Conservation (phyloP, 2,329 filamentous ascomycete genomes). For the Verticillium alfalfae region DNA sequence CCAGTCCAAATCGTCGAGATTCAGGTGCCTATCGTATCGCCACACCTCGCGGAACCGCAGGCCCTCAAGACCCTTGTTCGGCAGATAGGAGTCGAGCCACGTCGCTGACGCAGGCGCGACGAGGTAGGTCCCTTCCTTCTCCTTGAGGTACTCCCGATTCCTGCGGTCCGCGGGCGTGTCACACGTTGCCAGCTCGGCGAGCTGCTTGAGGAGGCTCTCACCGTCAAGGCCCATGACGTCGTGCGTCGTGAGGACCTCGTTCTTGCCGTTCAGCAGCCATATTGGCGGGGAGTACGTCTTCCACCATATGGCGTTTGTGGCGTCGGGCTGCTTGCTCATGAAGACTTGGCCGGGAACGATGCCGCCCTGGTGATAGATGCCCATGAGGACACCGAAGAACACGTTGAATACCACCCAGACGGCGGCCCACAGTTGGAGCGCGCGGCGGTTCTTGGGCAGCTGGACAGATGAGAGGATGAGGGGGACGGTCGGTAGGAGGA, state of each 20-base stretch:
- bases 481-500: constrained; percentile 69
- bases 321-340: constrained; percentile 63
- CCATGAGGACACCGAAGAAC: constrained; percentile 66
- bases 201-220: constrained; percentile 50
- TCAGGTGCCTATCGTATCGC: constrained; percentile 63
- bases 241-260: constrained; percentile 61
- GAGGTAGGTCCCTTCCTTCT: constrained; percentile 62
- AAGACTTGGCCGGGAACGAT: constrained; percentile 72
- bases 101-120: constrained; percentile 67
- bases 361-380: constrained; percentile 76
- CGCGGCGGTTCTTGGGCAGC: constrained; percentile 50
- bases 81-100: constrained; percentile 60
- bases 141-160: constrained; percentile 51
- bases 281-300: constrained; percentile 79
- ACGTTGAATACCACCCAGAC: constrained; percentile 67
- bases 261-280: constrained; percentile 74
- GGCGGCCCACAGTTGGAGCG: constrained; percentile 49
- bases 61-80: constrained; percentile 53
- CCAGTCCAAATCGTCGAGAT: constrained; percentile 77
- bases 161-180: constrained; percentile 51
- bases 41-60: constrained; percentile 66
- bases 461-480: constrained; percentile 70
- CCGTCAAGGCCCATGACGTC: constrained; percentile 71
- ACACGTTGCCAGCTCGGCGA: constrained; percentile 57
- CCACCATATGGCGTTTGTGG: constrained; percentile 73